A percentile compares a stretch with the other conserved stretches of the same genome.
phyloP scores from a whole-genome alignment of 371 early-diverging fungal genomes.

The Apophysomyces variabilis region DNA sequence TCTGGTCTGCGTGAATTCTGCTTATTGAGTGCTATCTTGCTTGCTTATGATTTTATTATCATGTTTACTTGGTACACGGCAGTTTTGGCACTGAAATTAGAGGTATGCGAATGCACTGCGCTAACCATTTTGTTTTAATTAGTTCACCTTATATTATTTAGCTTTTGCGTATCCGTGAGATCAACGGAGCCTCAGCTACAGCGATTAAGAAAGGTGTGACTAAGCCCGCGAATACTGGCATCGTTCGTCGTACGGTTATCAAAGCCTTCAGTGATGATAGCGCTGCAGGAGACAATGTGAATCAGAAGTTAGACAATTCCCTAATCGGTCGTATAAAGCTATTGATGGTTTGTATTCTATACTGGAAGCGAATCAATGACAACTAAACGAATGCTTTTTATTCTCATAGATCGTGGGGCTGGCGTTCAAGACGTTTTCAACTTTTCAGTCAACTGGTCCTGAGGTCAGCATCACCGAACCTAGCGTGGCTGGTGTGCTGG shows the following conservation, averaged over 20 bases:
- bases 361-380: not conserved
- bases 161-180: slow-evolving; percentile 27
- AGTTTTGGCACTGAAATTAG: slow-evolving; percentile 84
- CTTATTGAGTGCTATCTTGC: slow-evolving; percentile 72
- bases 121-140: not conserved
- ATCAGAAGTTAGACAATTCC: slow-evolving; percentile 54
- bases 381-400: not conserved
- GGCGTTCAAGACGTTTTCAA: slow-evolving; percentile 61
- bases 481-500: slow-evolving; percentile 38
- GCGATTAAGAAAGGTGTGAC: slow-evolving; percentile 1
- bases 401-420: slow-evolving; percentile 54
- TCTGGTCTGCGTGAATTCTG: slow-evolving; percentile 79
- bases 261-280: slow-evolving; percentile 50
- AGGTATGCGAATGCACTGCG: slow-evolving; percentile 48
- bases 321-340: slow-evolving; percentile 59
- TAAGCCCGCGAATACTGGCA: slow-evolving; percentile 33
- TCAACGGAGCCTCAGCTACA: slow-evolving; percentile 12
- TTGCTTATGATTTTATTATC: slow-evolving; percentile 78
- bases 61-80: slow-evolving; percentile 86
- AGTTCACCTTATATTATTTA: slow-evolving; percentile 2
- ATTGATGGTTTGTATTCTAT: slow-evolving; percentile 24
- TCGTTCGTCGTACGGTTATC: slow-evolving; percentile 50
- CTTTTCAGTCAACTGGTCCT: slow-evolving; percentile 32
- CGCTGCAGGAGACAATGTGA: slow-evolving; percentile 14
- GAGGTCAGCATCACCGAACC: slow-evolving; percentile 40